A percentile compares a stretch with the other conserved stretches of the same genome.
phyloP scores from a whole-genome alignment of 257 asterid species.

The Lithospermum erythrorhizon region DNA sequence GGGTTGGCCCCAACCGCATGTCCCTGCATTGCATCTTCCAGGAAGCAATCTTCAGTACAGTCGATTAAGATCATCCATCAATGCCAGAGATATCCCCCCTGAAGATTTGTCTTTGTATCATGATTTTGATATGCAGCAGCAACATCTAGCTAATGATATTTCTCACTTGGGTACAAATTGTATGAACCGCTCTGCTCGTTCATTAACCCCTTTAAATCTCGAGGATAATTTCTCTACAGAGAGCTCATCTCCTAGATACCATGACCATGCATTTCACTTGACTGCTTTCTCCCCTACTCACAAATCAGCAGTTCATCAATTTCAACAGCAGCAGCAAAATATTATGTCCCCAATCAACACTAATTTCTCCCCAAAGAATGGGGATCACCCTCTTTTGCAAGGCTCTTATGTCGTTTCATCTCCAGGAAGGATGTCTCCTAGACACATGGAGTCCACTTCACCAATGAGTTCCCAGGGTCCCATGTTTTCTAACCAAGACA shows the following conservation, averaged over 20 bases:
- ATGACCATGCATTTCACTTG: conserved; percentile 41
- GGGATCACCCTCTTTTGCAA: conserved; percentile 47
- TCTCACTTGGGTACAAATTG: conserved; percentile 28
- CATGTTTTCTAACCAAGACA: conserved; percentile 45
- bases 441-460: conserved; percentile 54
- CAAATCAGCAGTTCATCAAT: conserved; percentile 48
- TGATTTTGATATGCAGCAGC: conserved; percentile 42
- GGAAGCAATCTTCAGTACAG: conserved; percentile 66
- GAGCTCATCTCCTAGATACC: conserved; percentile 57
- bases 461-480: conserved; percentile 64
- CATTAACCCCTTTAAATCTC: conserved; percentile 52
- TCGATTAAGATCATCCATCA: conserved; percentile 57
- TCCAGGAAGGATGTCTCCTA: conserved; percentile 67
- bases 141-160: conserved; percentile 39
- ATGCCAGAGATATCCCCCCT: conserved; percentile 51
- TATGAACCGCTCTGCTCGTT: conserved; percentile 43
- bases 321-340: conserved; percentile 61
- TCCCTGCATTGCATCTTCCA: conserved; percentile 64
- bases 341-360: conserved; percentile 59
- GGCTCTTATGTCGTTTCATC: conserved; percentile 41
- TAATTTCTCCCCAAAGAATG: conserved; percentile 40
- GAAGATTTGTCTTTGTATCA: conserved; percentile 32
- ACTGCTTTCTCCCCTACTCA: conserved; percentile 52
- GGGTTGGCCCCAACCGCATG: conserved; percentile 59
- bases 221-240: conserved; percentile 66